A percentile compares a stretch with the other conserved stretches of the same genome.
Evolutionary conservation across 768 basidiomycete species (phyloP).

Genomic region (Pleurotus djamor): DNA sequence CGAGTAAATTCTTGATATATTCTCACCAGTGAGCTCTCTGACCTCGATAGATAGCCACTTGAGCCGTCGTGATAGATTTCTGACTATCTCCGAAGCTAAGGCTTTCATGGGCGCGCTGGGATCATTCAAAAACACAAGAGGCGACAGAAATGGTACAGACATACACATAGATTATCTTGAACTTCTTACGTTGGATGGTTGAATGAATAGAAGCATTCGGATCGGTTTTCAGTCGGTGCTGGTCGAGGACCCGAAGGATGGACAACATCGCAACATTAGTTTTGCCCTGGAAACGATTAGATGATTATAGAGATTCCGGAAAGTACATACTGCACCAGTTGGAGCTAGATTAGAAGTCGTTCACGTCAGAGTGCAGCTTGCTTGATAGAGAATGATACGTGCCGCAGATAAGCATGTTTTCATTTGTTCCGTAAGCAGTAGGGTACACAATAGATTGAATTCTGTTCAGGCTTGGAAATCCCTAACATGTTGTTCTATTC

Average conservation of each 20-base stretch:
- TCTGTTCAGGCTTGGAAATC: conserved; percentile 84
- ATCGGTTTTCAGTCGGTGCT: conserved; percentile 43
- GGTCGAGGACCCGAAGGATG: conserved; percentile 83
- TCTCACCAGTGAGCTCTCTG: conserved; percentile 83
- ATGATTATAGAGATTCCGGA: conserved; percentile 6
- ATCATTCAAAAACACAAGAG: background rate
- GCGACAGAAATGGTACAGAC: conserved; percentile 15
- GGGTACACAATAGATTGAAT: conserved; percentile 95
- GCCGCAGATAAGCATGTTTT: conserved; percentile 96
- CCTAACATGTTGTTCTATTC: conserved; percentile 41
- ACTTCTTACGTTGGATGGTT: conserved; percentile 65
- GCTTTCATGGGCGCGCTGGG: conserved; percentile 97
- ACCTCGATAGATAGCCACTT: conserved; percentile 87
- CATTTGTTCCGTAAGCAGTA: conserved; percentile 92
- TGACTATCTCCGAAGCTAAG: conserved; percentile 90
- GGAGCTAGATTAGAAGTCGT: conserved; percentile 58
- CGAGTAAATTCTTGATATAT: background rate
- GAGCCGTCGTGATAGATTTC: conserved; percentile 88
- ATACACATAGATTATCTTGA: conserved; percentile 98
- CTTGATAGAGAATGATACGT: conserved; percentile 17
- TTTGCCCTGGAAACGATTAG: conserved; percentile 72
- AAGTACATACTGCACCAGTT: conserved; percentile 84
- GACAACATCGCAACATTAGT: conserved; percentile 97
- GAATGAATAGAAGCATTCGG: conserved; percentile 31
- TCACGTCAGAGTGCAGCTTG: background rate